These are phyloP conservation scores for Salix arbutifolia DNA, from an alignment of 345 rosid genomes.

Conservation along the genomic window DNA sequence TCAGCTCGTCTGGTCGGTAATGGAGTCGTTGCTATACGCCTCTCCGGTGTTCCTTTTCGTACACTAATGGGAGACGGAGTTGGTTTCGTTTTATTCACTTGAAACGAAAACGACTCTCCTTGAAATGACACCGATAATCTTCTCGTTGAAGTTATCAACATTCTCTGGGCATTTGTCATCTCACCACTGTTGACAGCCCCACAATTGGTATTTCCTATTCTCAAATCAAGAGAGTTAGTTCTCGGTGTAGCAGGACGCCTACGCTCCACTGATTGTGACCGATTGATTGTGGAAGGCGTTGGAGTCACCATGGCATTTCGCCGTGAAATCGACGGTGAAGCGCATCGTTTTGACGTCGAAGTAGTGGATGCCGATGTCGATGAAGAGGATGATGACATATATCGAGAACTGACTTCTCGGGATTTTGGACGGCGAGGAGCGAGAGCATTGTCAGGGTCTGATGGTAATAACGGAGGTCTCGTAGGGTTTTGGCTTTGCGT, in stretches of 20 bases:
- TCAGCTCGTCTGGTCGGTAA: slow-evolving; percentile 35
- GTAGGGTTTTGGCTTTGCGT: slow-evolving; percentile 30
- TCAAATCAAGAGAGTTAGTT: slow-evolving; percentile 35
- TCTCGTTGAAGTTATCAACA: slow-evolving; percentile 67
- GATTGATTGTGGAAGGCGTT: slow-evolving; percentile 32
- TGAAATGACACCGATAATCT: slow-evolving; percentile 80
- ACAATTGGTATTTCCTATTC: slow-evolving; percentile 14
- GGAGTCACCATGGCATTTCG: slow-evolving; percentile 30
- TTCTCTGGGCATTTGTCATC: slow-evolving; percentile 52
- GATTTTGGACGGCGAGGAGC: slow-evolving; percentile 57
- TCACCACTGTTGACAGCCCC: slow-evolving; percentile 23
- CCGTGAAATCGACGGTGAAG: slow-evolving; percentile 56
- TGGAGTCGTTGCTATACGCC: slow-evolving; percentile 43
- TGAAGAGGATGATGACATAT: slow-evolving; percentile 42
- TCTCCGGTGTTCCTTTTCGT: slow-evolving; percentile 76
- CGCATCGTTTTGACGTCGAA: slow-evolving; percentile 44
- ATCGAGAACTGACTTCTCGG: slow-evolving; percentile 78
- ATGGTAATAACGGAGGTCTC: slow-evolving; percentile 59
- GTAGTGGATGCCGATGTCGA: slow-evolving; percentile 36
- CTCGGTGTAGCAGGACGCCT: slow-evolving; percentile 57
- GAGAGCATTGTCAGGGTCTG: slow-evolving; percentile 63
- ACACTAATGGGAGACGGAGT: slow-evolving; percentile 39
- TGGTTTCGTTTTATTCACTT: slow-evolving; percentile 64
- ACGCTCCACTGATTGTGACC: slow-evolving; percentile 73
- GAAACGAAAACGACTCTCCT: slow-evolving; percentile 69